These are phyloP conservation scores for Mortierella sp. DNA, from an alignment of 371 early-diverging fungal species.

Conservation along the genomic window DNA sequence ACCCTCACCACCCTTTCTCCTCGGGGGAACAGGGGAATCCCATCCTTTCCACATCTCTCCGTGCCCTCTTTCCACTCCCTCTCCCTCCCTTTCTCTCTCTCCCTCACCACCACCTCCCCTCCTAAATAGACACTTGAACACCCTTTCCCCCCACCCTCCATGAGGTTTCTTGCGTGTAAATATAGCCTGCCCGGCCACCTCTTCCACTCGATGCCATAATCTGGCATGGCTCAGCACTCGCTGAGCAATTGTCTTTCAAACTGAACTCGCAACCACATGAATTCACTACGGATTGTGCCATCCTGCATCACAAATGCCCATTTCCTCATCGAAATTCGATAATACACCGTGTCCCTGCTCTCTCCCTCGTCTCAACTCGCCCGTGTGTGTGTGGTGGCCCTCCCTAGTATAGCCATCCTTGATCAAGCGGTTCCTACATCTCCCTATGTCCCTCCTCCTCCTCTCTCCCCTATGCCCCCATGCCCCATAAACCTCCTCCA, in stretches of 20 bases:
- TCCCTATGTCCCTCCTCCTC: constrained; percentile 2
- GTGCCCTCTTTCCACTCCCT: constrained; percentile 7
- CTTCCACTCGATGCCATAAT: no score
- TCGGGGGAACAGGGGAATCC: no score
- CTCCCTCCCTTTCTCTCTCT: neutral
- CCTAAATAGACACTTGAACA: no score
- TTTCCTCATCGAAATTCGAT: no score
- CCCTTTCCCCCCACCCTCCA: no score
- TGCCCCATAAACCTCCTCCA: neutral
- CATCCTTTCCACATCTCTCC: constrained; percentile 17
- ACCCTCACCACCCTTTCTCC: no score
- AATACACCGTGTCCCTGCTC: no score
- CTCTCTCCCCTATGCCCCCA: neutral
- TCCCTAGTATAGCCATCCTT: neutral
- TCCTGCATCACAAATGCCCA: no score
- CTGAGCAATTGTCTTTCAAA: no score
- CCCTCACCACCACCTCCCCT: neutral
- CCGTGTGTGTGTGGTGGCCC: constrained; percentile 1
- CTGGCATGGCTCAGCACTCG: no score
- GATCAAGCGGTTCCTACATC: constrained; percentile 8
- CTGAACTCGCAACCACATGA: no score
- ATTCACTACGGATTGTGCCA: no score
- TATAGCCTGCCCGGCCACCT: neutral
- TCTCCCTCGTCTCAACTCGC: neutral
- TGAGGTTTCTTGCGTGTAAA: neutral